Evolutionary conservation across 352 stramenopile species (phyloP), one percentile per base, ranked within the genome.

Genomic region (Phytopythium helicoides): DNA sequence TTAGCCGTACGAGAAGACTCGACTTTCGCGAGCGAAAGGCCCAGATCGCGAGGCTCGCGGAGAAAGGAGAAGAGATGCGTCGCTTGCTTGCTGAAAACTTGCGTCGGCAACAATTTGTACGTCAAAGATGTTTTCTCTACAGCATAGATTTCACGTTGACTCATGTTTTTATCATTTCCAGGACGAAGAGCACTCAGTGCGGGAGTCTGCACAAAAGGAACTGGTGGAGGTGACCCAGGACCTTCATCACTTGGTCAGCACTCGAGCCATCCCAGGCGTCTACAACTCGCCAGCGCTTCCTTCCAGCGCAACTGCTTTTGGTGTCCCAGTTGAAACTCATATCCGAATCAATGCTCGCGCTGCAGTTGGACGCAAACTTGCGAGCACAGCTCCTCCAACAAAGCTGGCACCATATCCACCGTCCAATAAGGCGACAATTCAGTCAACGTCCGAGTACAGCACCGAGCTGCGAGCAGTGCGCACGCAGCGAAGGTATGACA

Each of bases 401-500:
- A 67, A 52, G 25, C 62, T 85, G 28, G 68, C 44, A n/a, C 73
- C 76, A 33, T 87, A 86, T 33, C 73, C 71, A 8, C 73, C 73
- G 25, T 65, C 66, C 1, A 70, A 79, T 59, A 87, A 86, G 66
- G 44, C 56, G 1, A 73, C 72, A 34, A 40, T 87, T 15, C 79
- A 87, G 58, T 67, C 74, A 12, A 65, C 55, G 3, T 51, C 64
- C 26, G 60, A 56, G 8, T 90, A 80, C 19, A 64, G 77, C 38
- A 57, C 60, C 1, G 56, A 81, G 16, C 56, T 77, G 21, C 66
- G 63, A 19, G 65, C 77, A 7, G 52, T 71, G 28, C 73, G 70
- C 14, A 84, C 73, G 6, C 64, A 89, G 58, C 81, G 77, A 40
- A 78, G 84, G 21, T 86, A 85, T 34, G 64, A 86, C 48, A 90